Conservation (phyloP, 192 early-diverging fungal species). For the Pilaira anomala region DNA sequence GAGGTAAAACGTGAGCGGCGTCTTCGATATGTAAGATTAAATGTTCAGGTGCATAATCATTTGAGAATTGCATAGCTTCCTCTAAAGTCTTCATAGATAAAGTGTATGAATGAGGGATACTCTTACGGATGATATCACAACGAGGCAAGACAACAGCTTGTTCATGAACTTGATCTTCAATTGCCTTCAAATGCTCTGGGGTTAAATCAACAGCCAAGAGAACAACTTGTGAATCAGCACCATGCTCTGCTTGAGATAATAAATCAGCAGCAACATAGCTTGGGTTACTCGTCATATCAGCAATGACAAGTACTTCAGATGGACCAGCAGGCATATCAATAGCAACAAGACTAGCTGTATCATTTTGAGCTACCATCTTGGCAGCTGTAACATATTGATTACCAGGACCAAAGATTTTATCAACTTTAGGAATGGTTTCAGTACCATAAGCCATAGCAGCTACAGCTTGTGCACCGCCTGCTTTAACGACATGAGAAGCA, state of each 20-base stretch:
- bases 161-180: constrained; percentile 74
- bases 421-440: constrained; percentile 93
- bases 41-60: constrained; percentile 97
- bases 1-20: constrained; percentile 59
- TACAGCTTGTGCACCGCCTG: constrained; percentile 97
- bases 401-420: constrained; percentile 99
- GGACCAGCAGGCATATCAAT: constrained; percentile 99
- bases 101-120: constrained; percentile 83
- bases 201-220: constrained; percentile 80
- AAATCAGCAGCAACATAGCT: constrained; percentile 94
- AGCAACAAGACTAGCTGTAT: constrained; percentile 86
- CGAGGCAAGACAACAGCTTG: constrained; percentile 88
- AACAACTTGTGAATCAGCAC: constrained; percentile 93
- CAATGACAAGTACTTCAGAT: constrained; percentile 98
- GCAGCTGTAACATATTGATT: constrained; percentile 99
- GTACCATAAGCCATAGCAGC: constrained; percentile 99
- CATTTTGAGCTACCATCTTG: constrained; percentile 96
- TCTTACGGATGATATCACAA: constrained; percentile 81
- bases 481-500: constrained; percentile 85
- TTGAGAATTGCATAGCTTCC: constrained; percentile 88
- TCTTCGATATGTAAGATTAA: constrained; percentile 89
- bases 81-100: constrained; percentile 66
- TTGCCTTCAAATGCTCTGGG: constrained; percentile 62
- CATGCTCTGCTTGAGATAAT: constrained; percentile 97
- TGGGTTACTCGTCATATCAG: constrained; percentile 79